Evolutionary conservation across 352 stramenopile genomes (phyloP), one percentile per base, ranked within the genome.

Genomic region (Blastocystis sp.): DNA sequence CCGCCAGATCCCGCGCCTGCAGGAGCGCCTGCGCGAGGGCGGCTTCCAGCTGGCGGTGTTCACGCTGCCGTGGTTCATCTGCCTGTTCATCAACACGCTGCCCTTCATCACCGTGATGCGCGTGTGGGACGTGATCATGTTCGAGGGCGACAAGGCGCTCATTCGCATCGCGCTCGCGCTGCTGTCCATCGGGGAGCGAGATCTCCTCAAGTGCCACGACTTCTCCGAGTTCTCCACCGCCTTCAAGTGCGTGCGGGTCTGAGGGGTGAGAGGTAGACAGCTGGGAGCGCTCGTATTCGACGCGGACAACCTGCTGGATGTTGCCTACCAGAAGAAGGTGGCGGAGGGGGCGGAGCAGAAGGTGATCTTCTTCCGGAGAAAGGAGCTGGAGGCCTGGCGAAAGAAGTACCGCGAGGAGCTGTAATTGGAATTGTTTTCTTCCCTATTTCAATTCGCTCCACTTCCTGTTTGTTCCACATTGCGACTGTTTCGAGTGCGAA

Each of bases 11-110:
- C 77, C 77, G 4, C 52, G 62, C 2, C 9, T 87, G 42, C 40
- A 62, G 9, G 10, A 62, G 52, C 24, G 52, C 14, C 45, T 87
- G 17, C 2, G 48, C 6, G 24, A 74, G 28, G 40, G n/a, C 14
- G 77, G 77, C 19, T 87, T 81, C 45, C 14, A 54, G 24, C 17
- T 87, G 11, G 28, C 40, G 11, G 59, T 87, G 59, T 87, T 87
- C 77, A 87, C 77, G 24, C 43, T 87, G 6, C 77, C 62, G 34
- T 87, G 77, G 77, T 87, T 87, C 57, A 87, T 87, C 45, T 87
- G 77, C 38, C 65, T 87, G 2, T 87, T 77, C 65, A 77, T 87
- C 17, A 87, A 87, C 57, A 87, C 77, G 17, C 62, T 87, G 34
- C 77, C 77, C 7, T 77, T 87, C 42, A 77, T 62, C 52, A 76